Base-by-base conservation (phyloP, 768 basidiomycete species). In the Lyophyllum shimeji region DNA sequence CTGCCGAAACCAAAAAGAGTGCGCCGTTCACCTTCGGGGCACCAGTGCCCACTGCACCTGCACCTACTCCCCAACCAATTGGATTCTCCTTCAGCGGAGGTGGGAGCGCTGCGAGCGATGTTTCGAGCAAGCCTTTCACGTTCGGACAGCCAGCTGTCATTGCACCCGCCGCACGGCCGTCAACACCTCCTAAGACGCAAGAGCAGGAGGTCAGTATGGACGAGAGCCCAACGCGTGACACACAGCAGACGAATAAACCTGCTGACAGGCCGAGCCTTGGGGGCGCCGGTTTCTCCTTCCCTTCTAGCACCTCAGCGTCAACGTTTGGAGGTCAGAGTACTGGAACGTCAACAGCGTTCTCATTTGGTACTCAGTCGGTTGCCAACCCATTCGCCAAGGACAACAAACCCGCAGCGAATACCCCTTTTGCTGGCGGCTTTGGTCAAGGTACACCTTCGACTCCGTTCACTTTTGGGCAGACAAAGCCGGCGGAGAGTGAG, bases 131-230 rank as follows among this genome's bases (percentile, higher is more conserved):
- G 60, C 67, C 79, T 11, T 87, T 89, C 58, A 40, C 73, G 13
- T 88, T 89, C 56, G 84, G 82, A 31, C 58, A 72, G 29, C 55
- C 77, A 12, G 60, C 62, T 29, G 52, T 64, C 13, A 60, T 72
- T 11, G 49, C 73, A 23, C 62, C 72, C 0, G 67, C 73, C 12
- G 68, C 75, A 24, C 75, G 85, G 20, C 77, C 87, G n/a, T 71
- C 74, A 5, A 90, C 88, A 0, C 87, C 88, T 9, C 89, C 89
- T 3, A 79, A 74, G 63, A 82, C 76, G 54, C 74, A 76, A 31
- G 86, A 85, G 44, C 79, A 85, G 47, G 89, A 89, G 56, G 81
- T 87, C 60, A 81, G 72, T 53, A 92, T 92, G 90, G 90, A 92
- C 39, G 90, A 91, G 69, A 92, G 90, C 60, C 90, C 90, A 1